Base-by-base conservation (phyloP, 179 eudicot species). In the Sideroxylon spinosum region DNA sequence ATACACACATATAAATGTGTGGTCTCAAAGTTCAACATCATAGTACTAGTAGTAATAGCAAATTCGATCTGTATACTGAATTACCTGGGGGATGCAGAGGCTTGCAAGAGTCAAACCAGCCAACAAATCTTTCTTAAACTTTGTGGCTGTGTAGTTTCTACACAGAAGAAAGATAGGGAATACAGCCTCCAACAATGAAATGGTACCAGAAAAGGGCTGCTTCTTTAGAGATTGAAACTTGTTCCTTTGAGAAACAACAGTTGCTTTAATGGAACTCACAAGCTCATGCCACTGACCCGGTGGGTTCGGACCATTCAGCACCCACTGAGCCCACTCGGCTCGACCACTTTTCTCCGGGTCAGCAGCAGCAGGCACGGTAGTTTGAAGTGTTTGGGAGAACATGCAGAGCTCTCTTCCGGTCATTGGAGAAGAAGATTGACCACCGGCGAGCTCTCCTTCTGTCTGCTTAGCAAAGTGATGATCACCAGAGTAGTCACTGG, bases 21-120 rank as follows among this genome's bases (percentile, higher is more conserved):
- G 44, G 44, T 37, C 44, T 37, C 44, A 37, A 37, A 37, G 5
- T 37, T 37, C 3, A 37, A 37, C 5, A 37, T 37, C 44, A 37
- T 37, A 1, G 44, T 37, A 37, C 44, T 1, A 37, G 44, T 1
- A 37, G 44, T 37, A 37, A 37, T 37, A 37, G 44, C 44, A 37
- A 37, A 37, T 37, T 37, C 44, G 44, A 37, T 37, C 44, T 37
- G 44, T 37, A 37, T 37, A 4, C 44, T 48, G 0, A 59, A 52
- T 28, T 55, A 87, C 90, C 88, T 88, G 90, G 32, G 90, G 90
- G 61, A 88, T 88, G 84, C 86, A 84, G 53, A 88, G 83, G 71
- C 90, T 88, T 57, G 90, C 90, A 59, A 88, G 89, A 79, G 90
- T 88, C 63, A 88, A 67, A 13, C 90, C 90, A 2, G 90, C 88